A percentile compares a stretch with the other conserved stretches of the same genome.
Conservation (phyloP, 768 basidiomycete species). For the Lactifluus subvellereus region DNA sequence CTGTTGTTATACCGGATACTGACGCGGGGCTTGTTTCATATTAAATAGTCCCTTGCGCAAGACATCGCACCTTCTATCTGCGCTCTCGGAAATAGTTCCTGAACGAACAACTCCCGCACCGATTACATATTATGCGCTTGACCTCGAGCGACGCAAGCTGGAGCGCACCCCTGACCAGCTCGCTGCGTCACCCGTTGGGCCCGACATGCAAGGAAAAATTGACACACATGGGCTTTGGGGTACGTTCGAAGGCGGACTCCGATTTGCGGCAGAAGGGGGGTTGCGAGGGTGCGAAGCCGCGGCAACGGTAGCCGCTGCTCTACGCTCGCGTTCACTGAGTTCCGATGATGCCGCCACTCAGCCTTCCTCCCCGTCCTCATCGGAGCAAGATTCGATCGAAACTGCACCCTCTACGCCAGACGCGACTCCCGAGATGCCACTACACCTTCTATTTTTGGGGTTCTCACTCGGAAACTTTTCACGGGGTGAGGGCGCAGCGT, state of each 20-base stretch:
- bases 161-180: constrained; percentile 72
- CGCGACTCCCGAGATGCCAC: constrained; percentile 37
- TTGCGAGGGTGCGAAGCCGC: constrained; percentile 33
- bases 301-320: neutral
- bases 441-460: constrained; percentile 88
- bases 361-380: constrained; percentile 19
- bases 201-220: constrained; percentile 62
- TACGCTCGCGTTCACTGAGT: constrained; percentile 33
- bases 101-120: constrained; percentile 37
- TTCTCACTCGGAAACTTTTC: constrained; percentile 89
- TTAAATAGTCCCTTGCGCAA: constrained; percentile 70
- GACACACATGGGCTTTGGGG: constrained; percentile 81
- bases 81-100: constrained; percentile 53
- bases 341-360: constrained; percentile 31
- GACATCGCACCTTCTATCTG: constrained; percentile 76
- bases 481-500: constrained; percentile 59
- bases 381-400: constrained; percentile 23
- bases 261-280: constrained; percentile 66
- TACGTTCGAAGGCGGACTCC: constrained; percentile 85
- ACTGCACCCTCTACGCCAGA: constrained; percentile 46
- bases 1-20: neutral
- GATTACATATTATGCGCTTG: constrained; percentile 86
- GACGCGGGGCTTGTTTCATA: neutral
- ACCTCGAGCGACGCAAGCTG: constrained; percentile 84
- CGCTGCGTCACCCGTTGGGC: constrained; percentile 54